A percentile compares a stretch with the other conserved stretches of the same genome.
Evolutionary conservation across 345 rosid species (phyloP).

Genomic region (Arabidopsis arenosa): DNA sequence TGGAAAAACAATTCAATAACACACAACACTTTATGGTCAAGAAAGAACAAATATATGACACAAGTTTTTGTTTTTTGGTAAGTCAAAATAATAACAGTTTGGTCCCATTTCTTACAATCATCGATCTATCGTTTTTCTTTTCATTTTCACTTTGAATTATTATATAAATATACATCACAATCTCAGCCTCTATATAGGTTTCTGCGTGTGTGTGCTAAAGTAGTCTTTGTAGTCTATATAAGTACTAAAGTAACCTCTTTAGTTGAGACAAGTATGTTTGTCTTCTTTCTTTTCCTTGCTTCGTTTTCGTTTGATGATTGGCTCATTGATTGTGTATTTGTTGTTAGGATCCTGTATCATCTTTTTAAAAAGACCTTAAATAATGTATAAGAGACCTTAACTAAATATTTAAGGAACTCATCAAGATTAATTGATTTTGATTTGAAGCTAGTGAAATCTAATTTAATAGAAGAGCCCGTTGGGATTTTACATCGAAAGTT

Average conservation of each 20-base stretch:
- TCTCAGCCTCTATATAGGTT: slow-evolving; percentile 11
- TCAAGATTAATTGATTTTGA: too few species aligned
- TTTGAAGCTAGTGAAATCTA: too few species aligned
- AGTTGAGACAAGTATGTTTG: slow-evolving; percentile 11
- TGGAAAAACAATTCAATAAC: slow-evolving; percentile 4
- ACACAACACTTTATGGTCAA: slow-evolving; percentile 21
- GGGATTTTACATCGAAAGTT: too few species aligned
- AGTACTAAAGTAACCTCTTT: slow-evolving; percentile 3
- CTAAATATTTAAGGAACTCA: not conserved
- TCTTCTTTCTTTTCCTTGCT: not conserved
- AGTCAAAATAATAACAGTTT: slow-evolving; percentile 33
- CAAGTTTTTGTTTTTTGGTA: not conserved
- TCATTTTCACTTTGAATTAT: not conserved
- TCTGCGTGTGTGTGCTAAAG: slow-evolving; percentile 6
- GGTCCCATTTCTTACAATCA: slow-evolving; percentile 21
- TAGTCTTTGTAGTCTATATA: not conserved
- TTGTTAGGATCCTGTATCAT: not conserved
- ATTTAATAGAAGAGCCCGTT: not conserved
- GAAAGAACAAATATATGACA: not conserved
- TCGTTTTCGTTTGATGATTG: not conserved
- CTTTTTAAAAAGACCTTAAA: not conserved
- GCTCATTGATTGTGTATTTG: not conserved
- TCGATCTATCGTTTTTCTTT: not conserved
- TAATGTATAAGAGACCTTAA: not conserved
- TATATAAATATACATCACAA: slow-evolving; percentile 4